phyloP scores from a whole-genome alignment of 2,329 filamentous ascomycete species.

The Colletotrichum gigasporum region DNA sequence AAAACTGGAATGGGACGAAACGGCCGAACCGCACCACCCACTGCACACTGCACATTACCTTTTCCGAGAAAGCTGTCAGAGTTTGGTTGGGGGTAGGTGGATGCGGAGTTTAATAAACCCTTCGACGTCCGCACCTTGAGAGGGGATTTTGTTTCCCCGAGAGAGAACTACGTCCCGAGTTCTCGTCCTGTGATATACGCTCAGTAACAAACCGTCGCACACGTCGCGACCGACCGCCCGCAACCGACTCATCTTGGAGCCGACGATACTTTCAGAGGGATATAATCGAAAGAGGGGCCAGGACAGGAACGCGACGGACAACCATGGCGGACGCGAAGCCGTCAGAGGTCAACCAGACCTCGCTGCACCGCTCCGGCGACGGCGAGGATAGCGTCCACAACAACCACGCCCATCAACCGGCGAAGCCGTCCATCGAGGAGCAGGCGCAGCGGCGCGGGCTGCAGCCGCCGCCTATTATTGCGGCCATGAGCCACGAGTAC shows the following conservation, averaged over 20 bases:
- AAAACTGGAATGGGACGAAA: conserved; percentile 19
- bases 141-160: not conserved
- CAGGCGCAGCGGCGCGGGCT: conserved; percentile 10
- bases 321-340: conserved; percentile 23
- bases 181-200: no score
- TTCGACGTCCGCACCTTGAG: not conserved
- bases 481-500: conserved; percentile 24
- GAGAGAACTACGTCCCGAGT: no score
- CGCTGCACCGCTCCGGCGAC: conserved; percentile 4
- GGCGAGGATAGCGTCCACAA: not conserved
- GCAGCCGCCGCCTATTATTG: conserved; percentile 17
- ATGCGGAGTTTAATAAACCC: conserved; percentile 4
- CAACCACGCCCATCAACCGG: no score
- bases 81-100: no score
- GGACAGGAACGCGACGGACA: no score
- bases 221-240: no score
- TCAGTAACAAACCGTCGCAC: no score
- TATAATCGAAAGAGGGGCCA: no score
- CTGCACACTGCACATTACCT: not conserved
- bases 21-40: not conserved
- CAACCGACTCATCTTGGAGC: no score
- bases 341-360: conserved; percentile 21
- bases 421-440: conserved; percentile 20
- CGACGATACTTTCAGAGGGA: no score
- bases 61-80: conserved; percentile 14